Conservation (phyloP, 1,284 basidiomycete species). For the Ganoderma sinense region DNA sequence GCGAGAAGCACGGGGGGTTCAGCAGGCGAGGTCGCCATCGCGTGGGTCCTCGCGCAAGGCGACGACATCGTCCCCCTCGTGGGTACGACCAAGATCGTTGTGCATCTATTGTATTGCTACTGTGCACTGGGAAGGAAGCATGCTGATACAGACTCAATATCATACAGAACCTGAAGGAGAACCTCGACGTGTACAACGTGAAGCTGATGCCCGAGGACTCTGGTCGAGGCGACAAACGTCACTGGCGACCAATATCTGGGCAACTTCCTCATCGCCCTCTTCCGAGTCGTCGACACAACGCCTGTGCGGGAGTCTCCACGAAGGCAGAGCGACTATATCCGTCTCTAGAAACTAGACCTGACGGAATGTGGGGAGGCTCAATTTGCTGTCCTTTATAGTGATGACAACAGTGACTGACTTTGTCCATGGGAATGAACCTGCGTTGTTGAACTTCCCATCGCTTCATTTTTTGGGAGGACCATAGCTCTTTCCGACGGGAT, state of each 20-base stretch:
- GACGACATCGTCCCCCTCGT: conserved; percentile 49
- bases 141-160: background rate
- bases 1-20: conserved; percentile 41
- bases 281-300: conserved; percentile 28
- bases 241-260: conserved; percentile 25
- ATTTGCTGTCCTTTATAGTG: too few relatives aligned
- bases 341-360: too few relatives aligned
- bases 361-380: too few relatives aligned
- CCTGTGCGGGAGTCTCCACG: conserved; percentile 19
- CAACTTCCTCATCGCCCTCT: conserved; percentile 7
- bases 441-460: too few relatives aligned
- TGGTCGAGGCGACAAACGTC: conserved; percentile 33
- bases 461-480: too few relatives aligned
- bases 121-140: background rate
- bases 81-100: conserved; percentile 38
- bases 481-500: too few relatives aligned
- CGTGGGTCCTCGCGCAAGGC: conserved; percentile 50
- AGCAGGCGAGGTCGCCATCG: conserved; percentile 50
- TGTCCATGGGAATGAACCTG: too few relatives aligned
- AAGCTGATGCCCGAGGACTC: conserved; percentile 39
- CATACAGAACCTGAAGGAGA: conserved; percentile 43
- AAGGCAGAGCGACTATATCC: too few relatives aligned
- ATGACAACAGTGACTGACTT: too few relatives aligned
- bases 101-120: conserved; percentile 6
- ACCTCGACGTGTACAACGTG: conserved; percentile 38